phyloP scores from a whole-genome alignment of 306 rosid genomes.

The Prunus salicina region DNA sequence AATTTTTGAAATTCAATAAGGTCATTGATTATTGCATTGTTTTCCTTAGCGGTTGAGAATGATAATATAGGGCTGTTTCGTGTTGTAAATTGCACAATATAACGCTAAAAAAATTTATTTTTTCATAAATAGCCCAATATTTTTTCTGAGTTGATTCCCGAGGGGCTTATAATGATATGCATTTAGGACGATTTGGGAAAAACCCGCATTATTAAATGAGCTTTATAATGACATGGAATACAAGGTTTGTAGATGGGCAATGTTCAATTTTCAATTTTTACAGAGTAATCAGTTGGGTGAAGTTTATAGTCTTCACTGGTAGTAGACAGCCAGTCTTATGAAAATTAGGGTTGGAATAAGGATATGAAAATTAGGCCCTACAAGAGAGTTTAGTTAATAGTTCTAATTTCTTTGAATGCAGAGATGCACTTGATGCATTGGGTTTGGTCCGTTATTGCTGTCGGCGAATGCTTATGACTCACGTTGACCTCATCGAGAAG shows the following conservation, averaged over 20 bases:
- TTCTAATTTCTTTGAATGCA: slow-evolving; percentile 26
- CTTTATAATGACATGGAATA: not conserved
- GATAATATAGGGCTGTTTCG: not conserved
- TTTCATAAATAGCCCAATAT: not conserved
- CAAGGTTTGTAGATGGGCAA: not conserved
- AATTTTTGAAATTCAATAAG: not conserved
- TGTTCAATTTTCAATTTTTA: not conserved
- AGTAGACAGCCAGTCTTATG: not conserved
- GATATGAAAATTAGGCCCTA: not conserved
- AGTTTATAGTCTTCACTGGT: not conserved
- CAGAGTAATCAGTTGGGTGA: not conserved
- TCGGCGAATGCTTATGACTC: slow-evolving; percentile 97
- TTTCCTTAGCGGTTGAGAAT: not conserved
- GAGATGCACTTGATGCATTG: slow-evolving; percentile 93
- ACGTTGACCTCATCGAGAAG: slow-evolving; percentile 96
- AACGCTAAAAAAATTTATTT: not conserved
- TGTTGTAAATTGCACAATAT: not conserved
- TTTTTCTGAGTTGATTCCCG: not conserved
- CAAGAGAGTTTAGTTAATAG: not conserved
- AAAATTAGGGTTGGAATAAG: not conserved
- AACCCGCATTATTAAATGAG: not conserved
- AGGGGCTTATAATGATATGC: not conserved
- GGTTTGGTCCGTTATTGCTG: slow-evolving; percentile 91
- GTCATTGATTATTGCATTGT: not conserved
- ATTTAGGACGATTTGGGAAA: not conserved